Base-by-base conservation (phyloP, 805 yeast genomes). In the Barnettozyma sucrosica region DNA sequence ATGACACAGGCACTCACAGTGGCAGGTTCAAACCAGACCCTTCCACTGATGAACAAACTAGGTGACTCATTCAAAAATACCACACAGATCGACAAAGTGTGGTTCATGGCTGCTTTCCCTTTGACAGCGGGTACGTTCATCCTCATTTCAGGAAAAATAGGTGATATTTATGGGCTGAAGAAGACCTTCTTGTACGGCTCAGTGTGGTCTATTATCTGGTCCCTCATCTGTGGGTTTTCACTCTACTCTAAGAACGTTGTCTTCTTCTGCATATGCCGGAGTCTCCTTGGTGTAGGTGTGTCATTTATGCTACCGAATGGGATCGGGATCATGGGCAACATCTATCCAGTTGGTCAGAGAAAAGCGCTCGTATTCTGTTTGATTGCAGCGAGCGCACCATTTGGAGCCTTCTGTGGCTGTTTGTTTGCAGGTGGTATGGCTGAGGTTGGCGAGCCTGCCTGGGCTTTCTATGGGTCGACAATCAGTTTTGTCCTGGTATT, bases 21-120 rank as follows among this genome's bases (percentile, higher is more conserved):
- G 50, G 69, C 72, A 2, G 69, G 72, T 3, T 52, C 69, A 1
- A 62, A 69, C 2, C 75, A 72, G 48, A 52, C 68, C 26, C 47
- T 69, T 47, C 61, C 73, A 38, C 49, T 67, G 55, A 62, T 68
- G 67, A 59, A 66, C 40, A 58, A 59, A 5, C 53, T 73, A 0
- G 66, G 65, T 0, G 49, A 54, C 2, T 61, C 64, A 5, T 68
- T 74, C 32, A n/a, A 46, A 2, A 55, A 64, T 14, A 57, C 69
- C 1, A 51, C 60, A 0, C 42, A 48, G 7, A 52, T 53, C 6
- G 67, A 69, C 41, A 70, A 73, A 47, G 69, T 53, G 3, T 83
- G 95, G 93, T 78, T 80, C 58, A 73, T 80, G 71, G 89, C 89
- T 2, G 76, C 87, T 0, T 83, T 78, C 59, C 80, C 88, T 0